A percentile compares a stretch with the other conserved stretches of the same genome.
phyloP scores from a whole-genome alignment of 2,329 filamentous ascomycete genomes.

The Claviceps sorghi region DNA sequence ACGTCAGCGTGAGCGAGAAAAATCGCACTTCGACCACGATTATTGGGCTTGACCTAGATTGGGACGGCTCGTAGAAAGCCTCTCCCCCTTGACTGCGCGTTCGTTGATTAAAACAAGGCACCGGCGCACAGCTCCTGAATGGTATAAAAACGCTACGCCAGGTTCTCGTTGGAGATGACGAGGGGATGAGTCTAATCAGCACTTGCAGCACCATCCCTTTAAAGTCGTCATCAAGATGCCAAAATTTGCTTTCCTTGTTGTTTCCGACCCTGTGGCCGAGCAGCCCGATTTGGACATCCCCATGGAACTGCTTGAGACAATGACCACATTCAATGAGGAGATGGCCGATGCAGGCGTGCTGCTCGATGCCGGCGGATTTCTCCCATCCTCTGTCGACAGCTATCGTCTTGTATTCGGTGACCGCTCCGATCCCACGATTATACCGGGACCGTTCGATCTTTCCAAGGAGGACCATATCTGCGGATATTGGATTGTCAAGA shows the following conservation, averaged over 20 bases:
- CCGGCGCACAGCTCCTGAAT: background rate
- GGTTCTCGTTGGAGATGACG: background rate
- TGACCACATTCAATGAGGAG: background rate
- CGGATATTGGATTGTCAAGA: background rate
- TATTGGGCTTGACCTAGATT: background rate
- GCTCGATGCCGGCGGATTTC: slow-evolving; percentile 8
- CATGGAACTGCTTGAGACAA: background rate
- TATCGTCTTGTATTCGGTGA: slow-evolving; percentile 15
- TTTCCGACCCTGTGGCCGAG: slow-evolving; percentile 1
- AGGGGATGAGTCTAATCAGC: background rate
- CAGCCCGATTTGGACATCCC: background rate
- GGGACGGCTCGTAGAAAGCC: background rate
- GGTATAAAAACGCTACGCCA: background rate
- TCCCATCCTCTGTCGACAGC: slow-evolving; percentile 12
- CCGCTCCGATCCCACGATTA: slow-evolving; percentile 8
- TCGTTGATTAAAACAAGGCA: background rate
- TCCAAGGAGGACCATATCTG: background rate
- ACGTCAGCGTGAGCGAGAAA: background rate
- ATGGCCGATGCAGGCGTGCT: background rate
- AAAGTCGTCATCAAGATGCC: background rate
- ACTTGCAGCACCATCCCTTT: background rate
- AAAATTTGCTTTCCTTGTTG: slow-evolving; percentile 18
- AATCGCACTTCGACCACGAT: background rate
- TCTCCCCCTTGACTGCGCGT: background rate
- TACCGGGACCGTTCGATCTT: slow-evolving; percentile 13